These are phyloP conservation scores for Phytopythium boreale DNA, from an alignment of 352 stramenopile species.

Conservation along the genomic window DNA sequence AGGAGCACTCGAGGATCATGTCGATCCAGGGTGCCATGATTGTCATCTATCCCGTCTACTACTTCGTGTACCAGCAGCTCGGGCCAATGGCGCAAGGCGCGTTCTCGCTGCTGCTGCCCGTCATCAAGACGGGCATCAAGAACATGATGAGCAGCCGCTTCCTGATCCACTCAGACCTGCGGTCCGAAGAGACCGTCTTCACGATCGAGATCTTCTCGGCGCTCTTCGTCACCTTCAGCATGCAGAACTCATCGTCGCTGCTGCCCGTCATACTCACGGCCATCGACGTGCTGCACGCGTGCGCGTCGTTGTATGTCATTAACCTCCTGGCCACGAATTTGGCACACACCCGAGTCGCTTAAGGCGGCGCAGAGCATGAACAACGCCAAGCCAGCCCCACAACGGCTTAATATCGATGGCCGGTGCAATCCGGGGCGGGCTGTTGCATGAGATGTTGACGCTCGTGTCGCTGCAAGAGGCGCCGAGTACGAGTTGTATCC, in stretches of 20 bases:
- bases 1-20: conserved; percentile 14
- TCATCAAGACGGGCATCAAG: conserved; percentile 19
- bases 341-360: neutral
- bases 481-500: no score
- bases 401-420: no score
- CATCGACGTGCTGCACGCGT: conserved; percentile 18
- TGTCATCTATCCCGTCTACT: conserved; percentile 19
- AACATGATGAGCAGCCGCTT: conserved; percentile 16
- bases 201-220: conserved; percentile 22
- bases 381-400: neutral
- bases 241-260: conserved; percentile 37
- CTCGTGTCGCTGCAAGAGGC: no score
- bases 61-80: conserved; percentile 16
- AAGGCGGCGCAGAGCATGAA: no score
- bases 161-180: conserved; percentile 13
- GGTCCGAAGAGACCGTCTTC: conserved; percentile 18
- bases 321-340: neutral
- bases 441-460: no score
- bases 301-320: conserved; percentile 13
- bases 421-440: no score
- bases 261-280: conserved; percentile 19
- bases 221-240: conserved; percentile 35
- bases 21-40: conserved; percentile 13
- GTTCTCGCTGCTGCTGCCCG: conserved; percentile 15
- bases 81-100: conserved; percentile 6